Conservation (phyloP, 345 rosid genomes). For the Geranium brycei region DNA sequence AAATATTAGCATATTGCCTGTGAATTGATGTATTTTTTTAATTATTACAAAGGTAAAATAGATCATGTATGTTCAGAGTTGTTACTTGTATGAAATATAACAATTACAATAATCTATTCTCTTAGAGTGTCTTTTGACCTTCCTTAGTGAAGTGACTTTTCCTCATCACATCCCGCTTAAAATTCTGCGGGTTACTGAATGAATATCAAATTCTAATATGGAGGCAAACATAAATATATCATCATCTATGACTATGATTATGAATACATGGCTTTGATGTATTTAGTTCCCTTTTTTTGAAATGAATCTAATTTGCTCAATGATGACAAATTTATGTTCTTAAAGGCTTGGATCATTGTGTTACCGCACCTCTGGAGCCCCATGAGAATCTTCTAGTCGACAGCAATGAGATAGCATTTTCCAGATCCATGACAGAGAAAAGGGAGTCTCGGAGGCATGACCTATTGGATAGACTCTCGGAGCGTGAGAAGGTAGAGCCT, state of each 20-base stretch:
- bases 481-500: constrained; percentile 61
- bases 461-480: constrained; percentile 61
- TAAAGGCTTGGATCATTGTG: constrained; percentile 59
- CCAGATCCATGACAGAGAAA: constrained; percentile 67
- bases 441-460: constrained; percentile 32
- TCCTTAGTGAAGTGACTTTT: neutral
- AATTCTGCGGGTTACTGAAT: too few species aligned
- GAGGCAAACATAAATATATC: too few species aligned
- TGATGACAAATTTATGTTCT: constrained; percentile 22
- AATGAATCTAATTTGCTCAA: constrained; percentile 5
- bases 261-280: neutral
- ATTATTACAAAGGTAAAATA: too few species aligned
- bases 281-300: constrained; percentile 1
- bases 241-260: neutral
- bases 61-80: neutral
- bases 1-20: too few species aligned
- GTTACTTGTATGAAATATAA: neutral
- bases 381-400: constrained; percentile 24
- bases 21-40: too few species aligned
- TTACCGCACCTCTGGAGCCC: constrained; percentile 35
- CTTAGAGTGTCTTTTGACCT: too few species aligned
- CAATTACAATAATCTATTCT: neutral
- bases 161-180: too few species aligned
- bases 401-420: constrained; percentile 31
- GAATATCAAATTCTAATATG: too few species aligned